Evolutionary conservation across 352 stramenopile species (phyloP).

Genomic region (Pythium biforme): DNA sequence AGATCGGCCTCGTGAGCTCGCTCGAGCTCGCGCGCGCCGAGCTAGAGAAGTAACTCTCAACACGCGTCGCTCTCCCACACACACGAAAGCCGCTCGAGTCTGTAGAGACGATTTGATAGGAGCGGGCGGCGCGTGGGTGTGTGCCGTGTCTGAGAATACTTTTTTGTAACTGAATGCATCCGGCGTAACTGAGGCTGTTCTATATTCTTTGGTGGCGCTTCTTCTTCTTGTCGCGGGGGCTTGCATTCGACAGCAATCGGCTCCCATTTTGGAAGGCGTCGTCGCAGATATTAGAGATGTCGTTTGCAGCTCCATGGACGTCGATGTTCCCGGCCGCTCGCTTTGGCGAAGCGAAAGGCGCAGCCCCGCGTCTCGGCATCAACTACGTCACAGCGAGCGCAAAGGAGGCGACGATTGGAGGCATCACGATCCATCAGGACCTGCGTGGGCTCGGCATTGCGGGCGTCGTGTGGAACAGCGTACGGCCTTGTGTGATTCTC

Average conservation of each 20-base stretch:
- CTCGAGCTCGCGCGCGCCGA: conserved; percentile 73
- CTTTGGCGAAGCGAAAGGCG: neutral
- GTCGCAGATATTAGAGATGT: conserved; percentile 10
- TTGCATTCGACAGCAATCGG: neutral
- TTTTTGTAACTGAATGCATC: conserved; percentile 2
- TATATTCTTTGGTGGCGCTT: neutral
- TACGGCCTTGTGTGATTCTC: conserved; percentile 19
- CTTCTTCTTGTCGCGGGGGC: neutral
- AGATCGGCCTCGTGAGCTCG: conserved; percentile 84
- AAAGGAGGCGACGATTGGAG: conserved; percentile 20
- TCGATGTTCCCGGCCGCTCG: conserved; percentile 30
- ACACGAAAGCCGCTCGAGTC: neutral
- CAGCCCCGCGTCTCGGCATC: conserved; percentile 42
- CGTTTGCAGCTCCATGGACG: conserved; percentile 34
- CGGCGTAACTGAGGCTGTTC: neutral
- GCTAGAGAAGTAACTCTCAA: conserved; percentile 31
- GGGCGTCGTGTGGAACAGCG: conserved; percentile 76
- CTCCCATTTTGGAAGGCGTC: neutral
- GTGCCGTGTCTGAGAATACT: neutral
- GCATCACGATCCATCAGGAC: conserved; percentile 45
- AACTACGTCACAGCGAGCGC: conserved; percentile 61
- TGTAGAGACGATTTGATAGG: conserved; percentile 13
- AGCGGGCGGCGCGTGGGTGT: conserved; percentile 1
- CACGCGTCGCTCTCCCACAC: too few species aligned
- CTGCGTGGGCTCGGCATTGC: conserved; percentile 49